Percentiles rank a stretch among this genome's conserved stretches.
Conservation (phyloP, 2,329 filamentous ascomycete species). For the Sarocladium kiliense region DNA sequence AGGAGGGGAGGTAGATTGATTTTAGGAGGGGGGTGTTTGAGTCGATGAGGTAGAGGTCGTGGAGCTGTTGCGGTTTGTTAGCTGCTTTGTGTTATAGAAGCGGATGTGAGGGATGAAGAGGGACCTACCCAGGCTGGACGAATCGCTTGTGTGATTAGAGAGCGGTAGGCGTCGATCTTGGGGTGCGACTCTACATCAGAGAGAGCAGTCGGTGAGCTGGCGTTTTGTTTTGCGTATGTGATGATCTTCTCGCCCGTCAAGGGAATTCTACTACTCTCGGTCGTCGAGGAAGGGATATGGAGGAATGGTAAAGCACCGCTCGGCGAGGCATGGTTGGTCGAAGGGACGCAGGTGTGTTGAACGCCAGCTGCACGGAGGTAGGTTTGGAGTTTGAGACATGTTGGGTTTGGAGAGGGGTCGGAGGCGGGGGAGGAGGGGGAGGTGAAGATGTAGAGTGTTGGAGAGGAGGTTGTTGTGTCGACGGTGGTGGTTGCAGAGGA, state of each 20-base stretch:
- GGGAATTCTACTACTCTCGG: constrained; percentile 32
- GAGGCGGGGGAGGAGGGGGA: not conserved
- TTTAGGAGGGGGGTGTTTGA: constrained; percentile 64
- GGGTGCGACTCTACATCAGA: constrained; percentile 18
- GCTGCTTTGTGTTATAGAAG: not conserved
- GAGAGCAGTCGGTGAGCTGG: constrained; percentile 4
- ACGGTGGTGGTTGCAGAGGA: constrained; percentile 28
- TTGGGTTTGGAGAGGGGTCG: constrained; percentile 55
- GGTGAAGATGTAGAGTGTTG: constrained; percentile 69
- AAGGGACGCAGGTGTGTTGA: constrained; percentile 60
- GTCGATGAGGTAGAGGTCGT: constrained; percentile 72
- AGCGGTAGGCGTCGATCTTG: constrained; percentile 69
- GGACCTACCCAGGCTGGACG: constrained; percentile 74
- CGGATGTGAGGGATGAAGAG: not conserved
- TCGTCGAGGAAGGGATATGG: constrained; percentile 43
- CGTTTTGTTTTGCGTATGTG: constrained; percentile 56
- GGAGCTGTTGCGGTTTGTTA: constrained; percentile 47
- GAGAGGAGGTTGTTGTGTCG: constrained; percentile 1
- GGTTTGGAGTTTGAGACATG: constrained; percentile 94
- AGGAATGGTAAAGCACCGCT: constrained; percentile 86
- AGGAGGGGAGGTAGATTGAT: constrained; percentile 67
- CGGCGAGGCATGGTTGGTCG: constrained; percentile 90
- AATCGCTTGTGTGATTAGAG: constrained; percentile 71
- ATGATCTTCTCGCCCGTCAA: constrained; percentile 52
- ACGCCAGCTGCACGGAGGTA: constrained; percentile 75